Evolutionary conservation across 176 grass and related monocot species (phyloP).

Genomic region (Elymus sibiricus): DNA sequence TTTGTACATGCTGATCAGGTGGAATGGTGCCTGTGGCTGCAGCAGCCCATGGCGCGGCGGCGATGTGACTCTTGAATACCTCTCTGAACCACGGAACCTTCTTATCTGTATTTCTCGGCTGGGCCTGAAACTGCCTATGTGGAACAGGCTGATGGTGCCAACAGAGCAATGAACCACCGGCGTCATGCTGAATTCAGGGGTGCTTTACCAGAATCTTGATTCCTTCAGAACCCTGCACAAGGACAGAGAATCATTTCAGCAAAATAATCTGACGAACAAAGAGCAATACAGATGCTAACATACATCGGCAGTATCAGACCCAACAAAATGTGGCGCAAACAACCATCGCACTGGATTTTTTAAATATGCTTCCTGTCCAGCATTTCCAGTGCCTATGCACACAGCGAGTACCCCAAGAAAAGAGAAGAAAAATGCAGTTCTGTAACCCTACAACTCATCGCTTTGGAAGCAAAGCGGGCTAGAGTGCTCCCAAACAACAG

Average conservation of each 20-base stretch:
- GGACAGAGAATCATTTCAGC: neutral
- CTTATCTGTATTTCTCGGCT: slow-evolving; percentile 46
- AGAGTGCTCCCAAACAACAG: neutral
- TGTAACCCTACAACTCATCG: neutral
- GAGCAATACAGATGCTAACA: neutral
- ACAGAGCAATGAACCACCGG: slow-evolving; percentile 70
- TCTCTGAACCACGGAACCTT: slow-evolving; percentile 47
- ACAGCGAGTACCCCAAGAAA: neutral
- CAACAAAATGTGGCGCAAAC: neutral
- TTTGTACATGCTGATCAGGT: slow-evolving; percentile 48
- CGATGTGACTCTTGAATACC: slow-evolving; percentile 36
- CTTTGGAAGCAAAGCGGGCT: neutral
- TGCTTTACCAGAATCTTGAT: slow-evolving; percentile 17
- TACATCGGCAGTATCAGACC: neutral
- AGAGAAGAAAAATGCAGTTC: no score
- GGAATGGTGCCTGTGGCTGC: slow-evolving; percentile 51
- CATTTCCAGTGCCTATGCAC: neutral
- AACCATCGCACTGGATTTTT: neutral
- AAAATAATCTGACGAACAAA: neutral
- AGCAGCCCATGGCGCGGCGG: slow-evolving; percentile 23
- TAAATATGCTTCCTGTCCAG: neutral
- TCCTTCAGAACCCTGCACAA: slow-evolving; percentile 25
- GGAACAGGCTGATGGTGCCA: slow-evolving; percentile 69
- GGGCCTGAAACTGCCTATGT: slow-evolving; percentile 47
- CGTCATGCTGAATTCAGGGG: slow-evolving; percentile 56